A percentile compares a stretch with the other conserved stretches of the same genome.
These are phyloP conservation scores for Cordyceps farinosa DNA, from an alignment of 2,329 filamentous ascomycete species.

Conservation along the genomic window DNA sequence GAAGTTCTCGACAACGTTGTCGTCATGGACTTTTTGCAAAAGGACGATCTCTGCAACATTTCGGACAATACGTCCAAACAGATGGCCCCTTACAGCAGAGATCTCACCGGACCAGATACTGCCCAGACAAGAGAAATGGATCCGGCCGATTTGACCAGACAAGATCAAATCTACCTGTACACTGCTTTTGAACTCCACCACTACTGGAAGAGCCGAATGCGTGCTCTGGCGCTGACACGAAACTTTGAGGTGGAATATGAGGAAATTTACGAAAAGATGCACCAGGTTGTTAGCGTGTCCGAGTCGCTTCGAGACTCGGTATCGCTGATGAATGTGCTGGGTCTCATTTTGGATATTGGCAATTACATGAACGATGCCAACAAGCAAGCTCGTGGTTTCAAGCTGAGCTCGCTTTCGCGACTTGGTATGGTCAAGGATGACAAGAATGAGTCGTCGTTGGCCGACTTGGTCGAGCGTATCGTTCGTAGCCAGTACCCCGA, in stretches of 20 bases:
- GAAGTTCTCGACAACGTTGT: constrained; percentile 85
- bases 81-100: constrained; percentile 92
- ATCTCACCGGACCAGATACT: constrained; percentile 89
- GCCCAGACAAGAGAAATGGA: constrained; percentile 78
- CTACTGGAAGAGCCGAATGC: constrained; percentile 98
- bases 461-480: constrained; percentile 92
- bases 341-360: constrained; percentile 93
- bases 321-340: constrained; percentile 91
- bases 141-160: constrained; percentile 80
- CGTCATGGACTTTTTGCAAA: constrained; percentile 94
- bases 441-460: constrained; percentile 95
- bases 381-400: constrained; percentile 97
- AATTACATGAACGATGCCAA: constrained; percentile 99
- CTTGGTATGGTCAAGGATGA: constrained; percentile 98
- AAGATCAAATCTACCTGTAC: constrained; percentile 92
- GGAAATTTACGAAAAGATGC: constrained; percentile 80
- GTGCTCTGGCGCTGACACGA: constrained; percentile 78
- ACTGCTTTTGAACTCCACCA: constrained; percentile 93
- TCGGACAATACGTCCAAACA: constrained; percentile 86
- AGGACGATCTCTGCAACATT: constrained; percentile 88
- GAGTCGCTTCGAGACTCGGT: constrained; percentile 89
- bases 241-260: constrained; percentile 88
- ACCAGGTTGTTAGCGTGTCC: constrained; percentile 80
- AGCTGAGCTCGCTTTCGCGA: constrained; percentile 87
- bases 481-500: constrained; percentile 95